phyloP scores from a whole-genome alignment of 176 grass and related monocot species.

The Puccinellia tenuiflora region DNA sequence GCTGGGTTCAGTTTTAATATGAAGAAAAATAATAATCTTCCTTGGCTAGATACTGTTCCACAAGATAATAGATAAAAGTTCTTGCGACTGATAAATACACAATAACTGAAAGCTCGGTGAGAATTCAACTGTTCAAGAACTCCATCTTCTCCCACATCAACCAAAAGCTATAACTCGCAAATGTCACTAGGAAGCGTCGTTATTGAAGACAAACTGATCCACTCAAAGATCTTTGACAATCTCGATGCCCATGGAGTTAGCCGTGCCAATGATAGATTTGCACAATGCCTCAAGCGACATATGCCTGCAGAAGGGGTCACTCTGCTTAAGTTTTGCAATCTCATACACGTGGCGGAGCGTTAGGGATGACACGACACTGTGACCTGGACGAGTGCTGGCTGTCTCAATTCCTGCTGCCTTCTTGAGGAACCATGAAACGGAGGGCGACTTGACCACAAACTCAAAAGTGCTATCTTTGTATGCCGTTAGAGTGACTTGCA shows the following conservation, averaged over 20 bases:
- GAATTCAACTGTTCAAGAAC: not conserved
- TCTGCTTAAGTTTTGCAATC: slow-evolving; percentile 83
- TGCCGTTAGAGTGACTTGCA: slow-evolving; percentile 77
- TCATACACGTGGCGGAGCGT: slow-evolving; percentile 71
- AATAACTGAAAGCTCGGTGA: not conserved
- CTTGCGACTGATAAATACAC: not conserved
- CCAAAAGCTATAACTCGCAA: not conserved
- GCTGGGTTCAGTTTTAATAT: not conserved
- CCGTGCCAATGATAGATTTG: slow-evolving; percentile 83
- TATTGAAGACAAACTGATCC: not conserved
- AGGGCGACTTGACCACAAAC: slow-evolving; percentile 75
- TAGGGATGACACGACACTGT: slow-evolving; percentile 47
- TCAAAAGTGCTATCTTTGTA: slow-evolving; percentile 90
- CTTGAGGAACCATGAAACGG: slow-evolving; percentile 86
- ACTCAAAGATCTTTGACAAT: slow-evolving; percentile 81
- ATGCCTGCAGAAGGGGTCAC: slow-evolving; percentile 66
- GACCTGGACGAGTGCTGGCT: slow-evolving; percentile 56
- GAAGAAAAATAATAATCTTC: not conserved
- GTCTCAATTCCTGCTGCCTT: slow-evolving; percentile 67
- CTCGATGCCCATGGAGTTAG: slow-evolving; percentile 83
- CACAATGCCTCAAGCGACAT: slow-evolving; percentile 75
- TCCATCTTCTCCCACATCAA: not conserved
- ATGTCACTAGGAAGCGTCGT: not conserved
- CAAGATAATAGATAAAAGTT: not conserved
- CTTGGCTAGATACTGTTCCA: not conserved